phyloP scores from a whole-genome alignment of 495 filamentous ascomycete genomes.

The Lasiosphaeria hispida region DNA sequence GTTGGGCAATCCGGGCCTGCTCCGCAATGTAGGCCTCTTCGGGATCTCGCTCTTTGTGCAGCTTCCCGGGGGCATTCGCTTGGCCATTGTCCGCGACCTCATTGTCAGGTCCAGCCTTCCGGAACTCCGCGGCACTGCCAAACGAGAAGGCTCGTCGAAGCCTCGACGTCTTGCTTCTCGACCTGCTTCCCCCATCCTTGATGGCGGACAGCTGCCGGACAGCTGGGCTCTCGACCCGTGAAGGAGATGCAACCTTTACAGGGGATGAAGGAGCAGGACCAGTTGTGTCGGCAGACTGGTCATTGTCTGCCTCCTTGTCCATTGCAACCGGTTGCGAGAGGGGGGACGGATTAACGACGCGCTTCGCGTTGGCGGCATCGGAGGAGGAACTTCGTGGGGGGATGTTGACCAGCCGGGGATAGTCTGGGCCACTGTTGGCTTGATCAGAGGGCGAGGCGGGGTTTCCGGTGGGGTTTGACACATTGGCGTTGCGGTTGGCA shows the following conservation, averaged over 20 bases:
- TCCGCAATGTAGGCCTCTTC: conserved; percentile 65
- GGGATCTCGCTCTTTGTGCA: conserved; percentile 72
- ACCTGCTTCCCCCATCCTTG: conserved; percentile 65
- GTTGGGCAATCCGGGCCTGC: conserved; percentile 83
- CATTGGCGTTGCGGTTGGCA: conserved; percentile 47
- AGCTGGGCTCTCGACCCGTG: conserved; percentile 61
- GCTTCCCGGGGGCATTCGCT: conserved; percentile 54
- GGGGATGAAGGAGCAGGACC: conserved; percentile 29
- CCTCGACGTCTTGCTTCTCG: conserved; percentile 81
- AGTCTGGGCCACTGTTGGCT: conserved; percentile 44
- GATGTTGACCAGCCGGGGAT: conserved; percentile 60
- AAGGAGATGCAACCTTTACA: conserved; percentile 30
- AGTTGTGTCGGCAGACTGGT: conserved; percentile 31
- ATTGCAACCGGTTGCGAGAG: conserved; percentile 78
- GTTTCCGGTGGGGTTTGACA: conserved; percentile 44
- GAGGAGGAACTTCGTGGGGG: conserved; percentile 66
- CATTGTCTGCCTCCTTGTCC: conserved; percentile 39
- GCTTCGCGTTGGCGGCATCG: conserved; percentile 59
- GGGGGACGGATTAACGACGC: conserved; percentile 75
- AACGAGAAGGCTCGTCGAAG: conserved; percentile 94
- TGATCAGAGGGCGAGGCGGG: conserved; percentile 46
- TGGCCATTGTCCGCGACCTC: conserved; percentile 49
- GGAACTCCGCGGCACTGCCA: conserved; percentile 89
- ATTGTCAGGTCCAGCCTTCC: conserved; percentile 66
- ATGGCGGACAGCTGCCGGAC: conserved; percentile 77